phyloP scores from a whole-genome alignment of 176 grass and related monocot genomes.

The Rhynchospora breviuscula region DNA sequence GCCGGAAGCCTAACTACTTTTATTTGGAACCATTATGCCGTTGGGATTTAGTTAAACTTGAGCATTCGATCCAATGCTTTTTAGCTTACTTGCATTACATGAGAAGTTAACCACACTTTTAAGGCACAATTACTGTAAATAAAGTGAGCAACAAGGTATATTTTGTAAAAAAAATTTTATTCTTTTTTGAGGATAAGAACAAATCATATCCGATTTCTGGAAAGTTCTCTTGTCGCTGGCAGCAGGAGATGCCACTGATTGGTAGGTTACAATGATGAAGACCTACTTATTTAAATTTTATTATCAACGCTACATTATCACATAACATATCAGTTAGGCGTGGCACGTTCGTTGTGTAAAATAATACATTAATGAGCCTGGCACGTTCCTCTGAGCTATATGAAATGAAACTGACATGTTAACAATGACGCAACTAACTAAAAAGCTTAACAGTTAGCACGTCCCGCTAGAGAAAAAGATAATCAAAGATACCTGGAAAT shows the following conservation, averaged over 20 bases:
- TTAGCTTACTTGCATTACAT: neutral
- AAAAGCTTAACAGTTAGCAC: neutral
- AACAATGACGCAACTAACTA: neutral
- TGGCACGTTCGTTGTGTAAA: neutral
- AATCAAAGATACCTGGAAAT: neutral
- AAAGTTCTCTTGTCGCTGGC: neutral
- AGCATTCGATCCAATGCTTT: neutral
- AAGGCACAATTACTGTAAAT: neutral
- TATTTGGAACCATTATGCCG: neutral
- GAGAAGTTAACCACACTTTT: neutral
- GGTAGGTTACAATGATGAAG: neutral
- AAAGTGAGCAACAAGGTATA: neutral
- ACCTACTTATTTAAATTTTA: neutral
- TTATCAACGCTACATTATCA: neutral
- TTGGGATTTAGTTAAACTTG: neutral
- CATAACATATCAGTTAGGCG: neutral
- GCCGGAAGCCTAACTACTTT: neutral
- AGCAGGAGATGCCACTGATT: neutral
- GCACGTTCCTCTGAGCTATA: neutral
- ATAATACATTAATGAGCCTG: neutral
- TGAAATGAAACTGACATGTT: neutral
- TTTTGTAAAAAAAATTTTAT: neutral
- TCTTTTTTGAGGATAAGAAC: neutral
- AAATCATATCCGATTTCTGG: neutral
- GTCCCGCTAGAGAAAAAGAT: neutral